These are phyloP conservation scores for Mixia osmundae DNA, from an alignment of 1,284 basidiomycete species.

Conservation along the genomic window DNA sequence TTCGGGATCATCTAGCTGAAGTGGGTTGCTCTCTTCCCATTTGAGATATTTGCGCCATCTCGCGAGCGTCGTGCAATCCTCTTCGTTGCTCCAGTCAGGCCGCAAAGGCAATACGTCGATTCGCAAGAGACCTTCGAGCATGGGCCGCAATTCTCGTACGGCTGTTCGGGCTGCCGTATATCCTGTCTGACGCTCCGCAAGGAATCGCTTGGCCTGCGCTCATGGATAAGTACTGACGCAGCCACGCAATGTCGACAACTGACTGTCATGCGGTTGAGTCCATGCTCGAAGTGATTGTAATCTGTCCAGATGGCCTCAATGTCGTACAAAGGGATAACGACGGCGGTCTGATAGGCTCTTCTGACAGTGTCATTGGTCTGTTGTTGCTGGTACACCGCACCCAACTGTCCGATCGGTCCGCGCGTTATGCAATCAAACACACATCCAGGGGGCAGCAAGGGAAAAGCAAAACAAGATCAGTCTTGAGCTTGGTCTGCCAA, in stretches of 20 bases:
- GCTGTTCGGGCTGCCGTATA: conserved; percentile 87
- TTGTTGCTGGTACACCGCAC: conserved; percentile 46
- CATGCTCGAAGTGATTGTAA: conserved; percentile 78
- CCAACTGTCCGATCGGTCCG: background rate
- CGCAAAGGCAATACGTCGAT: conserved; percentile 36
- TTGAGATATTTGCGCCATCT: conserved; percentile 80
- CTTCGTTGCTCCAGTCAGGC: conserved; percentile 39
- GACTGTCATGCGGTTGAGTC: conserved; percentile 67
- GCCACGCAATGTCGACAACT: conserved; percentile 11
- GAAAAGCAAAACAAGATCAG: background rate
- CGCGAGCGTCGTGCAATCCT: conserved; percentile 48
- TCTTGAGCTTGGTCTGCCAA: background rate
- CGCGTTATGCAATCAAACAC: too few species aligned
- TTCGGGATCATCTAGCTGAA: conserved; percentile 60
- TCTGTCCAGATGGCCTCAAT: conserved; percentile 87
- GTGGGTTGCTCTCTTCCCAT: conserved; percentile 87
- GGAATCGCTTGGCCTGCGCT: conserved; percentile 67
- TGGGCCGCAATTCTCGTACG: conserved; percentile 46
- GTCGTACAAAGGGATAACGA: conserved; percentile 80
- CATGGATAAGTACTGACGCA: background rate
- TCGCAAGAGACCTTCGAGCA: conserved; percentile 26
- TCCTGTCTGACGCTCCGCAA: conserved; percentile 53
- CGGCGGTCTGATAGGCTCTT: conserved; percentile 76
- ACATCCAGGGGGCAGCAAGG: too few species aligned
- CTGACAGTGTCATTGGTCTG: conserved; percentile 84